Percentiles rank a stretch among this genome's conserved stretches.
phyloP scores from a whole-genome alignment of 108 stramenopile species.

The Pseudonitzschia pungens region DNA sequence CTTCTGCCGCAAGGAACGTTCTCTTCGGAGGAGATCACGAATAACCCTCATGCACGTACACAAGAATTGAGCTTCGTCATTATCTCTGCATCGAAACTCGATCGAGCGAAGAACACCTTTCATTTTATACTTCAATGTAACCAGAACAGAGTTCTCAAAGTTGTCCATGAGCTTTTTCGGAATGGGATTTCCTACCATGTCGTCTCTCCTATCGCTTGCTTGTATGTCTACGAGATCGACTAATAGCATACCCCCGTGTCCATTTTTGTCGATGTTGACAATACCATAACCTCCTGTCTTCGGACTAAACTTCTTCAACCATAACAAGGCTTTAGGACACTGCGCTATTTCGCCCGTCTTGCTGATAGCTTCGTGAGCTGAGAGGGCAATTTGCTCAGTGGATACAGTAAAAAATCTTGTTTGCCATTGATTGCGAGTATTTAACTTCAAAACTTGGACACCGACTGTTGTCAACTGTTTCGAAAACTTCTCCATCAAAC shows the following conservation, averaged over 20 bases:
- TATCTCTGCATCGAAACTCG: constrained; percentile 40
- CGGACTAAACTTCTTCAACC: constrained; percentile 46
- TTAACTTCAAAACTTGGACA: constrained; percentile 76
- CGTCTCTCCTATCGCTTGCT: constrained; percentile 18
- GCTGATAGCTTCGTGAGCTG: constrained; percentile 37
- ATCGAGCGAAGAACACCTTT: constrained; percentile 25
- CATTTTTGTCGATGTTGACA: constrained; percentile 39
- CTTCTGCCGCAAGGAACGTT: constrained; percentile 27
- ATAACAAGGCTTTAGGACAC: constrained; percentile 44
- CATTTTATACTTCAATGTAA: constrained; percentile 33
- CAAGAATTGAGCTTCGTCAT: constrained; percentile 47
- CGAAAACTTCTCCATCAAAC: constrained; percentile 54
- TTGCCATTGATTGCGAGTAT: constrained; percentile 81
- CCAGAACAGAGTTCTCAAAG: constrained; percentile 38
- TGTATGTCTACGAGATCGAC: constrained; percentile 33
- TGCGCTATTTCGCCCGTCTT: constrained; percentile 28
- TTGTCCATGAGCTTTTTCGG: constrained; percentile 42
- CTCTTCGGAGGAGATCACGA: constrained; percentile 39
- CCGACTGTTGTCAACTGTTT: constrained; percentile 48
- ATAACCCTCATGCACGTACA: constrained; percentile 45
- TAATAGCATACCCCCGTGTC: constrained; percentile 44
- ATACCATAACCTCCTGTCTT: constrained; percentile 32
- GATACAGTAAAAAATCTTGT: constrained; percentile 68
- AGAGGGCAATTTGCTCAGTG: constrained; percentile 53
- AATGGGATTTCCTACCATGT: constrained; percentile 29